Evolutionary conservation across 768 basidiomycete genomes (phyloP), one percentile per base, ranked within the genome.

Genomic region (Suillus discolor): DNA sequence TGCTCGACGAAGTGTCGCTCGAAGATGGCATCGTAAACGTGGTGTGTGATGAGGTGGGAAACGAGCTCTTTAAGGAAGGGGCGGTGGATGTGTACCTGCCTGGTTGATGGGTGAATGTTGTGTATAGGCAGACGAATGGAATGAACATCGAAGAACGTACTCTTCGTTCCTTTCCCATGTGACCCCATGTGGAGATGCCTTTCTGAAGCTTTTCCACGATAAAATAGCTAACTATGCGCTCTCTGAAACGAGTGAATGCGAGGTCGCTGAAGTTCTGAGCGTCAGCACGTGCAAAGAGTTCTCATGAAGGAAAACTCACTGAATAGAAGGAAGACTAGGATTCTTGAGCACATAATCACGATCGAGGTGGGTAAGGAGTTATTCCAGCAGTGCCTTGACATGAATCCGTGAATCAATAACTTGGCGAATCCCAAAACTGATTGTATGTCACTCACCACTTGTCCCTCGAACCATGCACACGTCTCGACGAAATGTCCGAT

Each of bases 331-430:
- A 16, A 80, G 63, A 15, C 78, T 75, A 34, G 78, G 76, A 39
- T 82, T 75, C 47, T 79, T 77, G 0, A 74, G 70, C 12, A 92
- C 81, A 68, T 88, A 93, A 0, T 82, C 81, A 71, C 90, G 86
- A 71, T 95, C 92, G 61, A 94, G 76, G 73, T 89, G 90, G 3
- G 91, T 85, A 61, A 93, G 76, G 31, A 93, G 75, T 0, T 89
- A 89, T 67, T 84, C 77, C 3, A 93, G 71, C 23, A 92, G 76
- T 5, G 78, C 74, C 90, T 92, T 67, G 28, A 67, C 51, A 49
- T 12, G 20, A 47, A 66, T 15, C 6, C 54, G 49, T 61, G 38
- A 18, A 62, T 64, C 64, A 66, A 51, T 62, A 18, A 59, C 41
- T 41, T 11, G 25, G 15, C 41, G 62, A 20, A 54, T 38, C 18